Conservation (phyloP, 352 stramenopile genomes). For the Phytopythium boreale region DNA sequence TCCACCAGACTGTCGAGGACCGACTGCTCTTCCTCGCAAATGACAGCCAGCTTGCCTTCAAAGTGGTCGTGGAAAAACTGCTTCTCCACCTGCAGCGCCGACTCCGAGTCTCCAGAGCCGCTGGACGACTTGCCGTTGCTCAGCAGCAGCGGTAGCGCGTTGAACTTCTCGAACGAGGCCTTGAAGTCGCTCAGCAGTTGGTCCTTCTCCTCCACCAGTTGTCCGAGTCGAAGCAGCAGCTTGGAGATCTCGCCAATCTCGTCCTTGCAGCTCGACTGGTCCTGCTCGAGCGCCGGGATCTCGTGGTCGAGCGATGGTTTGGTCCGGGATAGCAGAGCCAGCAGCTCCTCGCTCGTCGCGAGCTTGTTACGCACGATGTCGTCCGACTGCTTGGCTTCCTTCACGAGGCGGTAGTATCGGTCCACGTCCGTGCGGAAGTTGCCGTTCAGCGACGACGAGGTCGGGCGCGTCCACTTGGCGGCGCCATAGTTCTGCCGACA, state of each 20-base stretch:
- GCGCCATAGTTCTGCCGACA: slow-evolving; percentile 66
- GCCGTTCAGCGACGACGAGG: slow-evolving; percentile 49
- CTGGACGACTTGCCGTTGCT: slow-evolving; percentile 21
- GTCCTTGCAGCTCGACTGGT: slow-evolving; percentile 52
- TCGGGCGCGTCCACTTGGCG: slow-evolving; percentile 48
- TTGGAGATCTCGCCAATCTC: slow-evolving; percentile 44
- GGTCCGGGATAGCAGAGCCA: slow-evolving; percentile 39
- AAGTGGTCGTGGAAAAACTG: slow-evolving; percentile 63
- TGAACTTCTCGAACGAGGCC: slow-evolving; percentile 56
- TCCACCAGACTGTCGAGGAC: slow-evolving; percentile 36
- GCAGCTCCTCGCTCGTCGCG: slow-evolving; percentile 22
- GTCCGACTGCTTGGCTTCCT: slow-evolving; percentile 68
- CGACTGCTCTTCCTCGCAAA: slow-evolving; percentile 45
- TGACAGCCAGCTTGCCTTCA: slow-evolving; percentile 46
- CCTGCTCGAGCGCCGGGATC: slow-evolving; percentile 38
- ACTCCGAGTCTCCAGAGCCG: slow-evolving; percentile 15
- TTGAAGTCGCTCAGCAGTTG: slow-evolving; percentile 52
- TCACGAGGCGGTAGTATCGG: slow-evolving; percentile 71
- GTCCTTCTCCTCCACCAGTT: slow-evolving; percentile 59
- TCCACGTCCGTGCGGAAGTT: slow-evolving; percentile 65
- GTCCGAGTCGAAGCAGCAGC: slow-evolving; percentile 49
- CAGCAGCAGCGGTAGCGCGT: slow-evolving; percentile 47
- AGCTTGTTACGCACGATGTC: slow-evolving; percentile 57
- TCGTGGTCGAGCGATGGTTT: slow-evolving; percentile 59
- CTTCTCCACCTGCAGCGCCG: slow-evolving; percentile 48